Conservation (phyloP, 2,329 filamentous ascomycete genomes). For the Aphanoascus verrucosus region DNA sequence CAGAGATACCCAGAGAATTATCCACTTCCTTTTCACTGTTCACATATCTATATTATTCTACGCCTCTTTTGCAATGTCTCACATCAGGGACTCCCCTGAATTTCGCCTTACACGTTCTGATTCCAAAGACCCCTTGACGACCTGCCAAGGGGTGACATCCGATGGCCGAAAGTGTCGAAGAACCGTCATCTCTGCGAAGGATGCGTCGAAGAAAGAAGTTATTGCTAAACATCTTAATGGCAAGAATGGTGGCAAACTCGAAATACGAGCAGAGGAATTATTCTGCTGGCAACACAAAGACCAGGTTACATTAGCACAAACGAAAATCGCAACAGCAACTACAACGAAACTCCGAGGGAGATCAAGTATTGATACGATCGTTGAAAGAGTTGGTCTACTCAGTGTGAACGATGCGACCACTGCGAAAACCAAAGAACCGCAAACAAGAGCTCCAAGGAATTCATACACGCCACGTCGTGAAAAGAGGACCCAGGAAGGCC, state of each 20-base stretch:
- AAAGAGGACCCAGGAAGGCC: not conserved
- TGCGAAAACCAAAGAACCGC: slow-evolving; percentile 15
- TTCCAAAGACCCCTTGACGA: slow-evolving; percentile 71
- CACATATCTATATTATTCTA: not conserved
- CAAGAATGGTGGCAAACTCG: slow-evolving; percentile 18
- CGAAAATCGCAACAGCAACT: slow-evolving; percentile 26
- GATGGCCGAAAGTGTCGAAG: slow-evolving; percentile 75
- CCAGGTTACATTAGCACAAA: slow-evolving; percentile 48
- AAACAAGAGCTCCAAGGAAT: not conserved
- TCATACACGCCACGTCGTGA: not conserved
- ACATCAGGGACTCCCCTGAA: slow-evolving; percentile 66
- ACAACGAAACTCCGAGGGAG: slow-evolving; percentile 51
- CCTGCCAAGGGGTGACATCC: slow-evolving; percentile 78
- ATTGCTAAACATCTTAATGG: slow-evolving; percentile 17
- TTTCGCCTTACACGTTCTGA: slow-evolving; percentile 66
- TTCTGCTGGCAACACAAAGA: slow-evolving; percentile 97
- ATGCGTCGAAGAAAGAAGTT: slow-evolving; percentile 3
- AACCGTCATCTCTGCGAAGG: slow-evolving; percentile 40
- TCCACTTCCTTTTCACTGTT: not conserved
- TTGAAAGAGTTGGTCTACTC: slow-evolving; percentile 66
- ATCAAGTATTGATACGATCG: slow-evolving; percentile 76
- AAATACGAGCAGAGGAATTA: slow-evolving; percentile 32
- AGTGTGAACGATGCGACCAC: slow-evolving; percentile 42
- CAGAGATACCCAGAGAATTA: not conserved
- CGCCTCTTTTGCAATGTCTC: slow-evolving; percentile 43